Base-by-base conservation (phyloP, 169 alveolate genomes). In the Plasmodium berghei region DNA sequence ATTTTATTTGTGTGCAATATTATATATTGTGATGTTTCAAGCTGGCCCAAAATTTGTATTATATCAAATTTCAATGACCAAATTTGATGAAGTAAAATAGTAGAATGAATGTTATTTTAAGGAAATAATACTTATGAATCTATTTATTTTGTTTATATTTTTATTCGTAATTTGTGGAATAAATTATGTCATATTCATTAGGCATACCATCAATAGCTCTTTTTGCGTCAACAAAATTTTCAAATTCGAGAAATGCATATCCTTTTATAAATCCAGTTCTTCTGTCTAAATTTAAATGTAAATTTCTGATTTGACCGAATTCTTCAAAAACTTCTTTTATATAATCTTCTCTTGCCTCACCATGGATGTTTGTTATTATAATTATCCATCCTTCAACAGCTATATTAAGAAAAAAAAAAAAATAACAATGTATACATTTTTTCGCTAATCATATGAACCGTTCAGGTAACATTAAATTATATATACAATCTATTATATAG, bases 181-280 rank as follows among this genome's bases (percentile, higher is more conserved):
- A 16, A 18, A 58, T n/a, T n/a, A 20, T 10, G 20, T 58, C 66
- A 24, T 9, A 58, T 66, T 40, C 40, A 16, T 24, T 18, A 24
- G 16, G n/a, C 95, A 20, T 70, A 94, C 96, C 89, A 45, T 94
- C 92, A 48, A 97, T 90, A 20, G 98, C 98, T 59, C 87, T 94
- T 61, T 93, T 77, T 9, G 98, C 99, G 48, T 95, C 96, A 28
- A 87, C 80, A 70, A 91, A 87, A 34, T 92, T 90, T 66, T 92
- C 96, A 87, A 72, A 97, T 90, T 97, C 98, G 40, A 97, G 90
- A 86, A 97, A 95, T 28, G 98, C 98, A 88, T 96, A 97, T 18
- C 99, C 98, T 72, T 96, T 97, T 52, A 94, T 97, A 87, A 95
- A 97, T 14, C 99, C 99, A 5, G 98, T 94, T 69, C 98, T 93